These are phyloP conservation scores for Candida ulmi DNA, from an alignment of 805 yeast species.

Conservation along the genomic window DNA sequence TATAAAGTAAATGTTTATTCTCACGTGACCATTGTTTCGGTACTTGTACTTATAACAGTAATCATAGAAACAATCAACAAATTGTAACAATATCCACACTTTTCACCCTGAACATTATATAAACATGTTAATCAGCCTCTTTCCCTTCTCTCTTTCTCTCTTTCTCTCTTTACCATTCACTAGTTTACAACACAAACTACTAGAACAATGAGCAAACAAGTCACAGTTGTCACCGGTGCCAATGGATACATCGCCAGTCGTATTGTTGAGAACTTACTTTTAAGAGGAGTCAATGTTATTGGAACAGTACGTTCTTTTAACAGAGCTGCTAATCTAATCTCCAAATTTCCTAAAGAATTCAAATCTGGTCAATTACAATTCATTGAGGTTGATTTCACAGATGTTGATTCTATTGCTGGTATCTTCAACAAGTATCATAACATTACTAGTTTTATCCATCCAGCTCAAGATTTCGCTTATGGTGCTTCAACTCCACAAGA, in stretches of 20 bases:
- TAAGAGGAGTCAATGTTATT: conserved; percentile 1
- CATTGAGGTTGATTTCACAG: conserved; percentile 3
- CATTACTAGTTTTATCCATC: conserved; percentile 4
- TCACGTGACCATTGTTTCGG: no score
- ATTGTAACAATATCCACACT: no score
- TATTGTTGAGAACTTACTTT: conserved; percentile 1
- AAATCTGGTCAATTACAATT: conserved; percentile 5
- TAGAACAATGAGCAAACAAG: no score
- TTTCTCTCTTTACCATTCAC: no score
- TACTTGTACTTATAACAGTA: no score
- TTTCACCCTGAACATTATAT: no score
- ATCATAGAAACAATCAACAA: no score
- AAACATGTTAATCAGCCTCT: no score
- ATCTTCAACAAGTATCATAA: conserved; percentile 1
- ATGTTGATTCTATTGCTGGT: neutral
- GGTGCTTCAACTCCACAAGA: conserved; percentile 1
- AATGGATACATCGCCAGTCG: conserved; percentile 7
- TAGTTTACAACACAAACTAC: no score
- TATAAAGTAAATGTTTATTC: no score
- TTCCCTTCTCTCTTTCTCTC: no score
- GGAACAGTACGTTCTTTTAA: conserved; percentile 8
- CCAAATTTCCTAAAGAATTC: neutral
- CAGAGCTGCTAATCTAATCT: conserved; percentile 3
- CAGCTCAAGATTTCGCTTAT: conserved; percentile 7
- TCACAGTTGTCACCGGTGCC: conserved; percentile 9